Conservation (phyloP, 73 alveolate genomes). For the Blepharisma japonicum region DNA sequence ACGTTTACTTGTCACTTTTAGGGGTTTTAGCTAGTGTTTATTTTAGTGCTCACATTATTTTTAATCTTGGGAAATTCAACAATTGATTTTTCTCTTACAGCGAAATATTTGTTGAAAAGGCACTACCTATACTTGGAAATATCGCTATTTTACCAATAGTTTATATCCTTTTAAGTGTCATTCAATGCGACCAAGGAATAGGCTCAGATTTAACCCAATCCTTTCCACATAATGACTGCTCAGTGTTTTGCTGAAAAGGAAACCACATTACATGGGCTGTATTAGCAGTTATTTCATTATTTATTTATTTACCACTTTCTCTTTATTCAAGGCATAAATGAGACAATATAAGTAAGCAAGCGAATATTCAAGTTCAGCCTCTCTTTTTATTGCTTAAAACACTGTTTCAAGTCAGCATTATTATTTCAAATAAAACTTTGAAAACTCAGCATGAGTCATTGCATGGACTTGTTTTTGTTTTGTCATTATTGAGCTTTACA, state of each 20-base stretch:
- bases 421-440: not conserved
- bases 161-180: not conserved
- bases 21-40: no score
- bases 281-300: not conserved
- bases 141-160: not conserved
- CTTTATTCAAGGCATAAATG: not conserved
- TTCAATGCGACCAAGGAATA: not conserved
- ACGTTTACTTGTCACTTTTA: no score
- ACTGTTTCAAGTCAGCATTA: not conserved
- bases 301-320: not conserved
- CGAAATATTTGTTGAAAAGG: no score
- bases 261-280: not conserved
- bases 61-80: no score
- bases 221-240: conserved; percentile 1
- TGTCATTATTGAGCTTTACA: not conserved
- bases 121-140: not conserved
- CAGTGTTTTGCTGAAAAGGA: conserved; percentile 10
- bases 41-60: no score
- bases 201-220: not conserved
- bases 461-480: not conserved
- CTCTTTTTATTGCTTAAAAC: no score
- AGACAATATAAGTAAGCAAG: no score
- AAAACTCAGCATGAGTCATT: not conserved
- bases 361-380: no score
- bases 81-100: no score